Base-by-base conservation (phyloP, 2,329 filamentous ascomycete genomes). In the Chrysoporthe cubensis region DNA sequence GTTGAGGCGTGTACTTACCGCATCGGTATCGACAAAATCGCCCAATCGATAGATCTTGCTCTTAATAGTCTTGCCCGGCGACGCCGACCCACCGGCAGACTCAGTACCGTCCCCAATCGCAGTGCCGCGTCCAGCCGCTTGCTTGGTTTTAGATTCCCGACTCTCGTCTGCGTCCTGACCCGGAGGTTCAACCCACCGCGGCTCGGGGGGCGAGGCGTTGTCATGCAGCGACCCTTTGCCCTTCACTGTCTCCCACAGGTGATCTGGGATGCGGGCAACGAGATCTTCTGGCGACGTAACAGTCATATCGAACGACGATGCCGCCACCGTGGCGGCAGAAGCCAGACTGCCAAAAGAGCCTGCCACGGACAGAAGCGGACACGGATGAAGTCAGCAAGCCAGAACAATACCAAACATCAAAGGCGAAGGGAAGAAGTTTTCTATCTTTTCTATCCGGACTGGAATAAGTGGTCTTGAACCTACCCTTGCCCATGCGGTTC, bases 241-340 rank as follows among this genome's bases (percentile, higher is more conserved):
- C 56, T 71, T 72, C n/a, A 72, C 62, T 11, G 44, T 67, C 2
- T 71, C 62, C 67, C 72, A 73, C 34, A 69, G 48, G 7, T 71
- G 70, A 40, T 60, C 65, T n/a, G 59, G 56, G 6, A 76, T 75
- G 34, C 70, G 64, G 63, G 77, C 74, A 26, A 80, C 75, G 0
- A 76, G 73, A 1, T 73, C 69, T 1, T 73, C 70, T 0, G 81
- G 81, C 64, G 82, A 78, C 0, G 76, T 78, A 6, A 83, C 72
- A 48, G 73, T 76, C 82, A 84, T 83, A 4, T 74, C 71, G 66
- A 84, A 84, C 0, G 78, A 80, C 0, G 80, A 82, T 3, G 81
- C 82, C 3, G 82, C 82, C 1, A 84, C 82, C 0, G 80, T 80
- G 6, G 79, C 81, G 3, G 82, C 81, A 0, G 81, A 82, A 1